Base-by-base conservation (phyloP, 805 yeast species). In the Wickerhamomyces alni region DNA sequence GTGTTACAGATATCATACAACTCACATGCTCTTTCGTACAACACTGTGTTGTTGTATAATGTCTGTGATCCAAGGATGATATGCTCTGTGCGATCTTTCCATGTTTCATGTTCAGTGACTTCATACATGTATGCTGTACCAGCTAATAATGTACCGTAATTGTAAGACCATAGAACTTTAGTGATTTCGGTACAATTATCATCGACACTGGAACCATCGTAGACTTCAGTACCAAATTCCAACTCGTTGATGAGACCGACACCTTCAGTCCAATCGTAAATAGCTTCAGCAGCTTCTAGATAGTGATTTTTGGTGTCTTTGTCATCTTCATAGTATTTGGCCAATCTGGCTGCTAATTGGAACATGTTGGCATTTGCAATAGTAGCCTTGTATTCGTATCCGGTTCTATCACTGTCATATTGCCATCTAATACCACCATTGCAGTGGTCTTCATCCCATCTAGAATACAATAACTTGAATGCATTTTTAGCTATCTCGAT, bases 21-120 rank as follows among this genome's bases (percentile, higher is more conserved):
- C 67, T 85, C 94, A 64, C 98, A 91, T 1, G 95, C 91, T 15
- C 86, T 81, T 61, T 91, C 98, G 53, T 74, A 85, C 72, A 87
- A 68, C 38, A 87, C 67, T 21, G 67, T 62, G 36, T 65, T 49
- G 33, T 72, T 63, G 47, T 69, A 54, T 11, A 52, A 30, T 54
- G 76, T 33, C 36, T 52, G 57, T 4, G 59, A 54, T 2, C 59
- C 59, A 3, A 42, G 21, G 5, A 54, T 39, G 33, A 54, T 42
- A 28, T 33, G 25, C 3, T 45, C 45, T 5, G 46, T 37, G 12
- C 47, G 37, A 9, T 39, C 28, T 9, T 35, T 17, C 95, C 95
- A 86, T 22, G 59, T 61, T n/a, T 66, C 66, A 43, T 82, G 82
- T 35, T 65, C 67, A 4, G 95, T 87, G 51, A 70, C 68, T 54